Evolutionary conservation across 176 grass and related monocot species (phyloP).

Genomic region (Aegilops speltoides): DNA sequence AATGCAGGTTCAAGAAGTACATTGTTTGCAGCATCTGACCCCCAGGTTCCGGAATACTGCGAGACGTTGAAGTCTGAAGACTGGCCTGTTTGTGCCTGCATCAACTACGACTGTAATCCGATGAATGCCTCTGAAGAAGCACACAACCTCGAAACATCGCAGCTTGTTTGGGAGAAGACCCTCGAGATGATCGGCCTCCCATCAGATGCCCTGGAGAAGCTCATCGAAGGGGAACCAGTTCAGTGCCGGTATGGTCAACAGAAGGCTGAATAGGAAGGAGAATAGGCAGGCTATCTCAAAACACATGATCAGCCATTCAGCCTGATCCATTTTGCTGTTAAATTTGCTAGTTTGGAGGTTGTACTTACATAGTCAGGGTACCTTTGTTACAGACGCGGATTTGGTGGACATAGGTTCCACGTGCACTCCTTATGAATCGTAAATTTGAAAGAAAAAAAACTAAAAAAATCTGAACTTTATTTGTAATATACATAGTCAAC

Average conservation of each 20-base stretch:
- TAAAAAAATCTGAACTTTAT: no score
- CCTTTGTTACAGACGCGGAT: not conserved
- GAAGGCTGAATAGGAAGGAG: constrained; percentile 27
- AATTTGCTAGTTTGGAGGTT: constrained; percentile 6
- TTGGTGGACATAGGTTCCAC: no score
- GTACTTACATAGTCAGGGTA: not conserved
- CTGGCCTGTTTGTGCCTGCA: constrained; percentile 86
- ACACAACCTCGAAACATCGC: constrained; percentile 67
- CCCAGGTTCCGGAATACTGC: constrained; percentile 86
- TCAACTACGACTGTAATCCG: constrained; percentile 87
- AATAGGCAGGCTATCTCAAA: not conserved
- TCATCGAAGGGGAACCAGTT: constrained; percentile 66
- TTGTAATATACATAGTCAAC: no score
- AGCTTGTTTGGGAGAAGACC: constrained; percentile 87
- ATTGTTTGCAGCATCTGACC: constrained; percentile 79
- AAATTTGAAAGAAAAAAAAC: no score
- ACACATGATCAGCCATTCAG: not conserved
- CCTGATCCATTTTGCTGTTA: not conserved
- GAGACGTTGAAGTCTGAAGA: constrained; percentile 82
- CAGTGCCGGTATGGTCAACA: constrained; percentile 54
- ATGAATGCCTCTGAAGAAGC: constrained; percentile 95
- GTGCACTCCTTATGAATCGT: no score
- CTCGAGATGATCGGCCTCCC: constrained; percentile 76
- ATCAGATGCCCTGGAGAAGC: constrained; percentile 66
- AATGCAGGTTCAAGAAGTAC: constrained; percentile 79